Evolutionary conservation across 306 rosid species (phyloP), one percentile per base, ranked within the genome.

Genomic region (Ochetophila trinervis): DNA sequence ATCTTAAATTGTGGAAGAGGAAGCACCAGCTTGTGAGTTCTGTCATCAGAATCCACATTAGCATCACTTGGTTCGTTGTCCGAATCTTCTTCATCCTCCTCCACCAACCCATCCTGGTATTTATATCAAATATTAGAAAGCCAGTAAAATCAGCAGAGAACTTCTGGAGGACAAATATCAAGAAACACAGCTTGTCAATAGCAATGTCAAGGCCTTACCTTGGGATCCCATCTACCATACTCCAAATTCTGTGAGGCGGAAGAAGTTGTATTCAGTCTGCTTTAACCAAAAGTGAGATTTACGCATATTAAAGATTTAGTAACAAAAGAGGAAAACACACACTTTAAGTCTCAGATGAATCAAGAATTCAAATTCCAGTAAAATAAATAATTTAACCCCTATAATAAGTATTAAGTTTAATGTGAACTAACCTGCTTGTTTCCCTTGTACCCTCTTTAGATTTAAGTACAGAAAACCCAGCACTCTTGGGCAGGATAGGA

Each of bases 401-500:
- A 16, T 15, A 16, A 16, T 4, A 18, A 10, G 12, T 12, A 67
- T 27, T 8, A 10, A 5, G 1, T 52, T 2, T 35, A 37, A 16
- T 10, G 27, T 53, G 64, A 50, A 69, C 81, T 64, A 53, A 89
- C 98, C 91, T 82, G 80, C 34, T 76, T 80, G 80, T 32, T 75
- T 80, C 87, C 67, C 58, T 84, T 64, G 62, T 70, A 47, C 54
- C 81, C 60, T 85, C 80, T 62, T 84, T 76, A 51, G 83, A 66
- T 68, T 70, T 79, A 65, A 78, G 30, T 63, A 82, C 67, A 62
- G 96, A 82, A 84, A 92, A 84, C 16, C 93, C 98, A 2, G 96
- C 90, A 76, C 87, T 92, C 77, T 72, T 89, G 19, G 98, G 98
- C 85, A 92, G 87, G 54, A 92, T 89, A 63, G 98, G 96, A 63